Percentiles rank a stretch among this genome's conserved stretches.
phyloP scores from a whole-genome alignment of 1,284 basidiomycete species.

The Irpex sp. region DNA sequence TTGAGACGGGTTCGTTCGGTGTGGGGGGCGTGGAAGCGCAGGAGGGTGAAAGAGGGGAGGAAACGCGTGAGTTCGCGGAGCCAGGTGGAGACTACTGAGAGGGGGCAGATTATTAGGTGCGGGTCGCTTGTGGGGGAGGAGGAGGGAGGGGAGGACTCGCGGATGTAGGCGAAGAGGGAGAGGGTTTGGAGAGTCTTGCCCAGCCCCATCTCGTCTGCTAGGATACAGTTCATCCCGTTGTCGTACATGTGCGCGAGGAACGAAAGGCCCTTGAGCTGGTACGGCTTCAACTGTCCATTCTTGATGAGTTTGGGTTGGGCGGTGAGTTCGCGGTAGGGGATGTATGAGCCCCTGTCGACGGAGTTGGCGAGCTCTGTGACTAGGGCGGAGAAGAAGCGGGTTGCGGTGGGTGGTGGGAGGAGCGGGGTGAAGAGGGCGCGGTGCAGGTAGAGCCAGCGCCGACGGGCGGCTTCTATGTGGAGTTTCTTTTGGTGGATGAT shows the following conservation, averaged over 20 bases:
- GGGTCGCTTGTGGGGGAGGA: conserved; percentile 41
- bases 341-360: conserved; percentile 18
- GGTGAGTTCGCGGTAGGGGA: conserved; percentile 35
- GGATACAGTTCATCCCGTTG: conserved; percentile 59
- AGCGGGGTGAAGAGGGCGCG: conserved; percentile 20
- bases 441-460: conserved; percentile 11
- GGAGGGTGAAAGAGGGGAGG: conserved; percentile 44
- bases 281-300: conserved; percentile 53
- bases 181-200: conserved; percentile 66
- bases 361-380: conserved; percentile 11
- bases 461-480: conserved; percentile 7
- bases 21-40: conserved; percentile 49
- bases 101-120: conserved; percentile 59
- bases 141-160: no score
- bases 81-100: conserved; percentile 51
- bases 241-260: conserved; percentile 53
- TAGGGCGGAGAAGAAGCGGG: conserved; percentile 15
- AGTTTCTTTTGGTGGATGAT: conserved; percentile 15
- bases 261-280: conserved; percentile 55
- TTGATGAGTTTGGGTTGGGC: conserved; percentile 43
- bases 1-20: conserved; percentile 49
- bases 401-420: conserved; percentile 11
- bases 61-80: conserved; percentile 49
- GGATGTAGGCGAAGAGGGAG: conserved; percentile 54
- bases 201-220: conserved; percentile 64